Percentiles rank a stretch among this genome's conserved stretches.
Evolutionary conservation across 441 rosid genomes (phyloP).

Genomic region (Populus hybrid): DNA sequence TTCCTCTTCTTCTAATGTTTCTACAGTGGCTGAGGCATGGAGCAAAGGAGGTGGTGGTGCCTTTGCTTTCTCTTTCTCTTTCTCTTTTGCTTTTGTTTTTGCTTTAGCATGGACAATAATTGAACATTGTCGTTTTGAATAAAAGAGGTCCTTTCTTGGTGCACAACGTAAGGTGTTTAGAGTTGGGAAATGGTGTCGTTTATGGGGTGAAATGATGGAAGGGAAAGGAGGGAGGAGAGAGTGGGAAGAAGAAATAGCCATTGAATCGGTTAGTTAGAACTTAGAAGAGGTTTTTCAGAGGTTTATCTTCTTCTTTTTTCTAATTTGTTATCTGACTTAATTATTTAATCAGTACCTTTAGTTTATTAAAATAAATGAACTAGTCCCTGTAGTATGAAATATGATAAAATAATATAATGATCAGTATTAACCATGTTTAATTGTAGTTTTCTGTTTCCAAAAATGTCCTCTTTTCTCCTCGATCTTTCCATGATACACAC

Average conservation of each 20-base stretch:
- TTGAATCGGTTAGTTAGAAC: background rate
- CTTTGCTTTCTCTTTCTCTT: constrained; percentile 7
- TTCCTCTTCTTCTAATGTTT: constrained; percentile 30
- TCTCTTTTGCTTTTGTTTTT: background rate
- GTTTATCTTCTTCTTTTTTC: constrained; percentile 28
- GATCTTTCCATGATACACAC: no score
- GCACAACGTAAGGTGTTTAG: constrained; percentile 18
- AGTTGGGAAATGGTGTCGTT: constrained; percentile 21
- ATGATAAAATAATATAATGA: no score
- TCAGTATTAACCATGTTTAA: background rate
- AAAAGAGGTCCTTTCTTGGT: constrained; percentile 14
- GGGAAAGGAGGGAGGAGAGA: constrained; percentile 26
- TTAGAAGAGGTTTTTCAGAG: constrained; percentile 35
- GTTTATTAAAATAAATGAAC: no score
- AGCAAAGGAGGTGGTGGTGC: constrained; percentile 30
- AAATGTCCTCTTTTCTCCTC: no score
- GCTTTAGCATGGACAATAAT: constrained; percentile 33
- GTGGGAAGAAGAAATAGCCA: constrained; percentile 46
- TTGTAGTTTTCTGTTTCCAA: no score
- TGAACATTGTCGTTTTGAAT: constrained; percentile 19
- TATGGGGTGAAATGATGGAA: constrained; percentile 14
- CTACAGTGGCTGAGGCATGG: constrained; percentile 16
- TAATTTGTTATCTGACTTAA: background rate
- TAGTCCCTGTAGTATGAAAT: background rate
- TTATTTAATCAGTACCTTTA: no score